These are phyloP conservation scores for Dendrobium officinale DNA, from an alignment of 106 monocot species.

Conservation along the genomic window DNA sequence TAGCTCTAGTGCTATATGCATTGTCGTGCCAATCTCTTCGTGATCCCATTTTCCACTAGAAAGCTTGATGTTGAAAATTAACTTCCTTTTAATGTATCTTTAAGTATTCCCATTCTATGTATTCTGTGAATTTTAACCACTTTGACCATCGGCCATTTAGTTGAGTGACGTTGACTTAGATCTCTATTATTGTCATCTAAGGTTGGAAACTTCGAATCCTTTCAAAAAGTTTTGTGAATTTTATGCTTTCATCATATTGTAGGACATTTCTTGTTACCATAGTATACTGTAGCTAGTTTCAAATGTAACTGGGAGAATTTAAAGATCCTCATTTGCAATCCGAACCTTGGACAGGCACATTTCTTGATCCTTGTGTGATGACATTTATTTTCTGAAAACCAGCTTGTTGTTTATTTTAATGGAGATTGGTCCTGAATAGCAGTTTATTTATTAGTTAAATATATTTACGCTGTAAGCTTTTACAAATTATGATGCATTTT, in stretches of 20 bases:
- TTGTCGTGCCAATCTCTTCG: no score
- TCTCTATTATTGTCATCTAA: neutral
- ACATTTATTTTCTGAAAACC: neutral
- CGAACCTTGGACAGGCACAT: neutral
- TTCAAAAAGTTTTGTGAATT: neutral
- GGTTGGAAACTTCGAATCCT: neutral
- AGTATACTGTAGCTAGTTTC: neutral
- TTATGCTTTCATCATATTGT: neutral
- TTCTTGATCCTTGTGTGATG: neutral
- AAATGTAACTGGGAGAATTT: neutral
- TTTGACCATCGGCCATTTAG: neutral
- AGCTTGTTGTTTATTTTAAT: neutral
- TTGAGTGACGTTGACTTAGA: neutral
- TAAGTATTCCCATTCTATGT: no score
- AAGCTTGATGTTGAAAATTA: no score
- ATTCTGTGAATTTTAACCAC: no score
- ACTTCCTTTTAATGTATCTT: no score
- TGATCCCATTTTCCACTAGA: no score
- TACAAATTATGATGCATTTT: neutral
- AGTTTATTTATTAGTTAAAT: neutral
- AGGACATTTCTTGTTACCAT: neutral
- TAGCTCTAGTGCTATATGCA: no score
- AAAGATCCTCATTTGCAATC: neutral
- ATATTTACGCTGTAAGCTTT: conserved; percentile 6
- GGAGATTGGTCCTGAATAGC: conserved; percentile 2